Conservation (phyloP, 768 basidiomycete genomes). For the Tulasnella sp. region DNA sequence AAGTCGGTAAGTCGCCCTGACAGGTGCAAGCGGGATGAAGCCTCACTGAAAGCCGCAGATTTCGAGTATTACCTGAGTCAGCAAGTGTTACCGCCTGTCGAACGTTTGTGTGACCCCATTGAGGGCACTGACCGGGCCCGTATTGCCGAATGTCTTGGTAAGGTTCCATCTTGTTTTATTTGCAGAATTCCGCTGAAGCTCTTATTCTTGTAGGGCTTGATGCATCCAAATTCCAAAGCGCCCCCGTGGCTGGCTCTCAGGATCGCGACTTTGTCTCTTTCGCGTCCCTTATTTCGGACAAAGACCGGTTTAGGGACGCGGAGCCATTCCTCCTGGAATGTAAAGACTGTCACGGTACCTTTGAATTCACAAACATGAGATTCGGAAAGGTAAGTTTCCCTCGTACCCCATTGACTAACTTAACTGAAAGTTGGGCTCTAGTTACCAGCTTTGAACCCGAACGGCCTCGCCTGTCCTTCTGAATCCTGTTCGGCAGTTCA, state of each 20-base stretch:
- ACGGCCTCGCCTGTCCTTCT: conserved; percentile 63
- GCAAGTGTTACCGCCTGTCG: conserved; percentile 91
- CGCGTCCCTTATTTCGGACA: conserved; percentile 85
- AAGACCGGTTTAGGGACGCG: conserved; percentile 77
- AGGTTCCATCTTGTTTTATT: conserved; percentile 31
- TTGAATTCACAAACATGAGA: conserved; percentile 55
- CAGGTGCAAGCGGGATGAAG: not conserved
- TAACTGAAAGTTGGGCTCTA: conserved; percentile 35
- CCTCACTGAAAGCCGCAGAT: conserved; percentile 46
- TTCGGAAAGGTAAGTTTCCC: conserved; percentile 51
- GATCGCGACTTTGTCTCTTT: conserved; percentile 72
- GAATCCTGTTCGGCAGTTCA: not conserved
- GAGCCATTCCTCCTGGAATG: conserved; percentile 72
- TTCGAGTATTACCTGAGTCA: conserved; percentile 87
- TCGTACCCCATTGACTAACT: not conserved
- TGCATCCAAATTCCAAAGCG: conserved; percentile 51
- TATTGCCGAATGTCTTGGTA: conserved; percentile 92
- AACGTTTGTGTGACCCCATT: conserved; percentile 92
- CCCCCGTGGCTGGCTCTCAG: conserved; percentile 43
- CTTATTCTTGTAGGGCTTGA: conserved; percentile 48
- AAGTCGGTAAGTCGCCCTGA: conserved; percentile 56
- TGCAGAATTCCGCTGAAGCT: conserved; percentile 15
- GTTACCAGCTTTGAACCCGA: conserved; percentile 61
- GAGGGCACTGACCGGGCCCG: conserved; percentile 91
- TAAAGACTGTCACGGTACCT: conserved; percentile 59